Evolutionary conservation across 164 flowering plant species (phyloP).

Genomic region (Stephania cephalantha): DNA sequence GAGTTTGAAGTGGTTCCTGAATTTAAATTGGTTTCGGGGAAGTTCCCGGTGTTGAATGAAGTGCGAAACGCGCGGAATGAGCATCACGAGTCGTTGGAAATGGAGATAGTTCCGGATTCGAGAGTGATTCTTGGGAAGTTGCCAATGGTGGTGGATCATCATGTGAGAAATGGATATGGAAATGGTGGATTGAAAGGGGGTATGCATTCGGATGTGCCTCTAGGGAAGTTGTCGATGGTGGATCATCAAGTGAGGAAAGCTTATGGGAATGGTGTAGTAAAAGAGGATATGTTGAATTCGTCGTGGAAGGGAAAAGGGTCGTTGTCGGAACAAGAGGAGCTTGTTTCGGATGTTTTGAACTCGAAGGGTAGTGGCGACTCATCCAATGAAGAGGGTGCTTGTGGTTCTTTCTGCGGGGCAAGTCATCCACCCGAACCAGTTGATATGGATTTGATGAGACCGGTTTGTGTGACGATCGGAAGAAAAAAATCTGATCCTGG

Average conservation of each 20-base stretch:
- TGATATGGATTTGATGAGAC: slow-evolving; percentile 59
- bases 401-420: slow-evolving; percentile 62
- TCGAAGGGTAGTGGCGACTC: slow-evolving; percentile 42
- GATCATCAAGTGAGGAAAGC: slow-evolving; percentile 23
- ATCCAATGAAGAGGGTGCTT: slow-evolving; percentile 48
- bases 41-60: slow-evolving; percentile 8
- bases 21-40: slow-evolving; percentile 26
- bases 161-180: slow-evolving; percentile 12
- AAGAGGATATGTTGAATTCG: background rate
- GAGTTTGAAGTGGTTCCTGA: slow-evolving; percentile 51
- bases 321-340: slow-evolving; percentile 37
- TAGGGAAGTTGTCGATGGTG: slow-evolving; percentile 1
- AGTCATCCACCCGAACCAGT: slow-evolving; percentile 91
- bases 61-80: slow-evolving; percentile 13
- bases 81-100: slow-evolving; percentile 14
- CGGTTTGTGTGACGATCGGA: slow-evolving; percentile 58
- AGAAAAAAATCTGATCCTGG: slow-evolving; percentile 50
- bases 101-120: slow-evolving; percentile 48
- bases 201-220: too few species aligned
- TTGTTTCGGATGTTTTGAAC: slow-evolving; percentile 28
- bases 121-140: slow-evolving; percentile 28
- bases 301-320: slow-evolving; percentile 53
- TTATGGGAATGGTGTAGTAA: slow-evolving; percentile 3
- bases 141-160: slow-evolving; percentile 13
- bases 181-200: slow-evolving; percentile 15